A percentile compares a stretch with the other conserved stretches of the same genome.
These are phyloP conservation scores for Microstegium vimineum DNA, from an alignment of 176 grass and related monocot genomes.

Conservation along the genomic window DNA sequence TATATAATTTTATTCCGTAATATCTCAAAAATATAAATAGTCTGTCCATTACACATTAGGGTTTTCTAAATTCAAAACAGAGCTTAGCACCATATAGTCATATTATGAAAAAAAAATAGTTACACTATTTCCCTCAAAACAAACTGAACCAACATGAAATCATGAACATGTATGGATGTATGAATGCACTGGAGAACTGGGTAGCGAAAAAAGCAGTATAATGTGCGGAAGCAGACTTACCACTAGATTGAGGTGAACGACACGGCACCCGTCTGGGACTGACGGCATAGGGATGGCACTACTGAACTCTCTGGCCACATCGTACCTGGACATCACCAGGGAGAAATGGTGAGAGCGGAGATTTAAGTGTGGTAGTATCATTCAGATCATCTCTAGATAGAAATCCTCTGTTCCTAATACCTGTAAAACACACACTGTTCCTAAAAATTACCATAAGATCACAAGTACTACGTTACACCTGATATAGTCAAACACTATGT, in stretches of 20 bases:
- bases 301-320: conserved; percentile 41
- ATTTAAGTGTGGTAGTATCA: neutral
- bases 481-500: neutral
- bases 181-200: neutral
- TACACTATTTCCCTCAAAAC: neutral
- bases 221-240: conserved; percentile 35
- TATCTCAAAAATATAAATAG: neutral
- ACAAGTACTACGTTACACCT: neutral
- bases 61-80: neutral
- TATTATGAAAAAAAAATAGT: neutral
- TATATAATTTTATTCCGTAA: neutral
- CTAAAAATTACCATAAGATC: neutral
- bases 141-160: neutral
- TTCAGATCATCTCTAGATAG: neutral
- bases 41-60: neutral
- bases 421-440: neutral
- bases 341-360: neutral
- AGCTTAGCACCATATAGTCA: neutral
- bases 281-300: conserved; percentile 10
- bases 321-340: conserved; percentile 55
- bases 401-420: neutral
- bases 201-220: neutral
- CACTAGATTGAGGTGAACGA: conserved; percentile 91
- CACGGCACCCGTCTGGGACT: conserved; percentile 52
- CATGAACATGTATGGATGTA: neutral